phyloP scores from a whole-genome alignment of 1,284 basidiomycete genomes.

The Schizophyllum commune region DNA sequence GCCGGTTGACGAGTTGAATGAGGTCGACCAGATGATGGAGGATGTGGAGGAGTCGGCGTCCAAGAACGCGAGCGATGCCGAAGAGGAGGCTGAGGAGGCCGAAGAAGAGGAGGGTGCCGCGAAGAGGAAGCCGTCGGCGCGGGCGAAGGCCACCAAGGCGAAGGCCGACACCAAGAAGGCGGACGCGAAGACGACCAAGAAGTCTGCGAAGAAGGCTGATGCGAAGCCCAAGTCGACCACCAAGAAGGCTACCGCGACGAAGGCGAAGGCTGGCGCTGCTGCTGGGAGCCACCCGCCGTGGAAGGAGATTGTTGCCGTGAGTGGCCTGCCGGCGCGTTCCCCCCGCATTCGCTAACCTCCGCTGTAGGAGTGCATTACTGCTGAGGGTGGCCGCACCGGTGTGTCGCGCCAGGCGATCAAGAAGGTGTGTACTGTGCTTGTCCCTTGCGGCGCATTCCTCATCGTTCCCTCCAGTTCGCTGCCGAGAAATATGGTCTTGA shows the following conservation, averaged over 20 bases:
- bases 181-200: constrained; percentile 23
- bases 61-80: constrained; percentile 13
- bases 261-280: constrained; percentile 3
- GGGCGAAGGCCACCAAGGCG: constrained; percentile 6
- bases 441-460: neutral
- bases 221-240: constrained; percentile 27
- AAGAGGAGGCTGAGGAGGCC: constrained; percentile 15
- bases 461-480: constrained; percentile 44
- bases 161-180: constrained; percentile 8
- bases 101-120: neutral
- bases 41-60: neutral
- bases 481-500: constrained; percentile 67
- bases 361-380: neutral
- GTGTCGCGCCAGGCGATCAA: constrained; percentile 91
- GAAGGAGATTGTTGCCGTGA: neutral
- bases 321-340: neutral
- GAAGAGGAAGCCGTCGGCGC: neutral
- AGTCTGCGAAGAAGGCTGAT: constrained; percentile 39
- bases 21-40: neutral
- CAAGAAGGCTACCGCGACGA: constrained; percentile 15
- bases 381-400: constrained; percentile 31
- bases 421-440: constrained; percentile 46
- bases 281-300: neutral
- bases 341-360: neutral
- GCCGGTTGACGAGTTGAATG: constrained; percentile 11